phyloP scores from a whole-genome alignment of 2,329 filamentous ascomycete species.

The Ceratocystiopsis brevicomis region DNA sequence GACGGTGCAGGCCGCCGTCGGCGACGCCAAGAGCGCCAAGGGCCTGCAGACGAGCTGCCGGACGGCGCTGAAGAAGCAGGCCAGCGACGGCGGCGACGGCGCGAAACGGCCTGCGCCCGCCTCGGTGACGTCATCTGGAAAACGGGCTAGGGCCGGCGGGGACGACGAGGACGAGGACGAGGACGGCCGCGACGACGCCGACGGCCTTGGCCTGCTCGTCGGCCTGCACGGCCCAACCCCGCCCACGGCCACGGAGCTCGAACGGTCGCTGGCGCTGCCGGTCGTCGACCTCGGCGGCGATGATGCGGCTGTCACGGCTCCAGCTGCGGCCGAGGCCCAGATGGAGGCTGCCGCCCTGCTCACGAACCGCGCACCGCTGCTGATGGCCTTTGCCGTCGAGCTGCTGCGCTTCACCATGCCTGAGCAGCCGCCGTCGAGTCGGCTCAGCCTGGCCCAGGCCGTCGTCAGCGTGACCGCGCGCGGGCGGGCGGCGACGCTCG shows the following conservation, averaged over 20 bases:
- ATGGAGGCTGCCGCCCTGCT: constrained; percentile 40
- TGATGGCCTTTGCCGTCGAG: constrained; percentile 61
- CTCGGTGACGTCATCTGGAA: constrained; percentile 11
- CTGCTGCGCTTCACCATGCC: constrained; percentile 67
- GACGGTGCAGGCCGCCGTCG: constrained; percentile 26
- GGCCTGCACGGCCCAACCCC: constrained; percentile 15
- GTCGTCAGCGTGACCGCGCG: constrained; percentile 67
- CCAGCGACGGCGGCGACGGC: constrained; percentile 4
- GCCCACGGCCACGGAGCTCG: constrained; percentile 36
- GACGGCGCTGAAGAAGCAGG: constrained; percentile 24
- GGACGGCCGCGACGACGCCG: constrained; percentile 7
- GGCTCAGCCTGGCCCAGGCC: constrained; percentile 65
- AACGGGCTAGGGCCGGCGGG: constrained; percentile 14
- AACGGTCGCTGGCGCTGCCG: constrained; percentile 42
- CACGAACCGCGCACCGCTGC: constrained; percentile 60
- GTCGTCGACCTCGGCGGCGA: constrained; percentile 26
- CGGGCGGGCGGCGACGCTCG: constrained; percentile 56
- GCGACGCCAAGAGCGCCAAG: constrained; percentile 30
- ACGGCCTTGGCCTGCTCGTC: constrained; percentile 11
- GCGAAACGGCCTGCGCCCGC: constrained; percentile 15
- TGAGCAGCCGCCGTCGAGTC: constrained; percentile 66
- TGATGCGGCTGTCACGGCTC: no score
- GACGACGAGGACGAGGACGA: no score
- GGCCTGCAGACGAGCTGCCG: constrained; percentile 35
- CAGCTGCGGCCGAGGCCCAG: constrained; percentile 23